phyloP scores from a whole-genome alignment of 2,329 filamentous ascomycete species.

The Arthrobotrys entomopaga region DNA sequence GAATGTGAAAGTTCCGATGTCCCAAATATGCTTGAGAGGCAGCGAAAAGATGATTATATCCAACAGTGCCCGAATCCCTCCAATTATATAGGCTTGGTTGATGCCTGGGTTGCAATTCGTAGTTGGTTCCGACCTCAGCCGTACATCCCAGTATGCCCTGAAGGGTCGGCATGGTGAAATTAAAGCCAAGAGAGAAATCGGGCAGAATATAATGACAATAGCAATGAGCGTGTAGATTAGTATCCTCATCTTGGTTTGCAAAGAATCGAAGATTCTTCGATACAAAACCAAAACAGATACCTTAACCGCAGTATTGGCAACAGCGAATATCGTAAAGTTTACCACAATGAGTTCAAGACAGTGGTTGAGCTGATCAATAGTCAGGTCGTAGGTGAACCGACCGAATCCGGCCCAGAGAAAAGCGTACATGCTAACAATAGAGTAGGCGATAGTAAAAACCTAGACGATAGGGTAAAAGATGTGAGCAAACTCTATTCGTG shows the following conservation, averaged over 20 bases:
- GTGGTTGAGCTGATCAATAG: slow-evolving; percentile 30
- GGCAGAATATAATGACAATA: slow-evolving; percentile 43
- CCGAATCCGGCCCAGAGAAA: slow-evolving; percentile 50
- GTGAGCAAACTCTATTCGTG: neutral
- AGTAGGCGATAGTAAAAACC: slow-evolving; percentile 34
- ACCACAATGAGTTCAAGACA: slow-evolving; percentile 40
- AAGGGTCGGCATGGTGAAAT: slow-evolving; percentile 32
- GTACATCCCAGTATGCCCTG: slow-evolving; percentile 33
- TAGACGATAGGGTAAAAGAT: neutral
- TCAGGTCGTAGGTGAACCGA: slow-evolving; percentile 44
- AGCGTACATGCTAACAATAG: slow-evolving; percentile 36
- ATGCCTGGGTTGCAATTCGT: slow-evolving; percentile 21
- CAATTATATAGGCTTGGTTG: slow-evolving; percentile 23
- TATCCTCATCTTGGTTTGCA: slow-evolving; percentile 48
- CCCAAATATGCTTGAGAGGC: slow-evolving; percentile 52
- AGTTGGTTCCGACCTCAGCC: slow-evolving; percentile 37
- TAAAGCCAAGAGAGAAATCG: slow-evolving; percentile 28
- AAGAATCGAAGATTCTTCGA: slow-evolving; percentile 46
- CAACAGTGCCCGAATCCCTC: slow-evolving; percentile 25
- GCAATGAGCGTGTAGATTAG: slow-evolving; percentile 38
- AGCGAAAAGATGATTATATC: slow-evolving; percentile 47
- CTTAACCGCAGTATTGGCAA: slow-evolving; percentile 51
- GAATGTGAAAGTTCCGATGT: slow-evolving; percentile 39
- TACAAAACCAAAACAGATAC: slow-evolving; percentile 48
- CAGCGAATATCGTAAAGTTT: slow-evolving; percentile 41